Conservation (phyloP, 1,139 yeast genomes). For the Magnusiomyces tetraspermus region DNA sequence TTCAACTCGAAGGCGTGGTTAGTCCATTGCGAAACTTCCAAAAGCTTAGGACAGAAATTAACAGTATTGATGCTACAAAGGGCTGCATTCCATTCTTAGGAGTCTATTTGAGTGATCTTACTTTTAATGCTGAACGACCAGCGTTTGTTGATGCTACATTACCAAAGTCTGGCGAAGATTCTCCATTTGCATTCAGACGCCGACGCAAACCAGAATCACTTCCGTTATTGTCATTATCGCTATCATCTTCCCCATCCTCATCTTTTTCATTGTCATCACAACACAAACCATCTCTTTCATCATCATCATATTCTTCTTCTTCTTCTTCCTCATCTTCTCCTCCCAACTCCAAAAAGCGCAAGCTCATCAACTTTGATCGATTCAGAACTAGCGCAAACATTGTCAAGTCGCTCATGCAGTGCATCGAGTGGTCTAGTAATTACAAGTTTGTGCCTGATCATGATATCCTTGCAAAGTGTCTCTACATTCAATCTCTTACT, state of each 20-base stretch:
- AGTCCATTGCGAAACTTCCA: constrained; percentile 59
- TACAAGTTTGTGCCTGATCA: constrained; percentile 43
- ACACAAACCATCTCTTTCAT: constrained; percentile 4
- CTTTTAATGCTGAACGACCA: constrained; percentile 63
- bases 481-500: constrained; percentile 67
- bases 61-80: constrained; percentile 46
- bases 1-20: constrained; percentile 41
- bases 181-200: not conserved
- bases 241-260: too few species aligned
- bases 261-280: constrained; percentile 7
- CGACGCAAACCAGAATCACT: constrained; percentile 36
- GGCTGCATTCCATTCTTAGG: constrained; percentile 92
- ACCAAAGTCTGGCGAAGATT: not conserved
- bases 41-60: constrained; percentile 53
- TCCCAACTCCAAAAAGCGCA: constrained; percentile 29
- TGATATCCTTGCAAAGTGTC: constrained; percentile 69
- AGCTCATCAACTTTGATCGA: constrained; percentile 64
- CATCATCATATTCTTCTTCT: too few species aligned
- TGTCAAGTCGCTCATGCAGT: constrained; percentile 68
- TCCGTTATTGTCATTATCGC: too few species aligned
- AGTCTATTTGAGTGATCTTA: constrained; percentile 70
- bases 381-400: constrained; percentile 70
- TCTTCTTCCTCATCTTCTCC: not conserved
- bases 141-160: constrained; percentile 15
- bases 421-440: constrained; percentile 74